Evolutionary conservation across 2,329 filamentous ascomycete species (phyloP).

Genomic region (Volutella citrinella): DNA sequence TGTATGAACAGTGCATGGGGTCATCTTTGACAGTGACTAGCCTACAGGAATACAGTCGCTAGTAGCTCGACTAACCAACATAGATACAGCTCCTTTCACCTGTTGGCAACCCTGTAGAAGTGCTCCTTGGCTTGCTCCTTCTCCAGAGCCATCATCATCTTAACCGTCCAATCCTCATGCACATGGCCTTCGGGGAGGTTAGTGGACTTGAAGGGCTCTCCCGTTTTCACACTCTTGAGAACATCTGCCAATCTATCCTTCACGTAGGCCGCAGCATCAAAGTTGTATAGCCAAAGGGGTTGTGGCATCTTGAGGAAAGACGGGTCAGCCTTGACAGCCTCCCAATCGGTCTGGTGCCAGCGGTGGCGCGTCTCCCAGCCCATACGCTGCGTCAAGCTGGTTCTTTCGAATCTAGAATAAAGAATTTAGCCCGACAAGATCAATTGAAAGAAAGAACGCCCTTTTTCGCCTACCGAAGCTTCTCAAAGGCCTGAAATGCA

Average conservation of each 20-base stretch:
- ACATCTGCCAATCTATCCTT: not conserved
- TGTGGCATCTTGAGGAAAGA: slow-evolving; percentile 1
- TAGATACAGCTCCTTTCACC: too few species aligned
- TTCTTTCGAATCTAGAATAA: slow-evolving; percentile 4
- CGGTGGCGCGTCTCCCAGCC: slow-evolving; percentile 3
- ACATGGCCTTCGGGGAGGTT: not conserved
- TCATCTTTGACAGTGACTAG: too few species aligned
- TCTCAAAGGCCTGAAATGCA: slow-evolving; percentile 1
- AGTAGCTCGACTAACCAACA: too few species aligned
- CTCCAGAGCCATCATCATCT: slow-evolving; percentile 4
- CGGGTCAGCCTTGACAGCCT: not conserved
- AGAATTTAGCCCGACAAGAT: too few species aligned
- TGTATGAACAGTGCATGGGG: too few species aligned
- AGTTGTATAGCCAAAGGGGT: slow-evolving; percentile 1
- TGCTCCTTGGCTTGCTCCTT: slow-evolving; percentile 1
- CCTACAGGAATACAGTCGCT: too few species aligned
- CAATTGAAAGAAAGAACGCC: too few species aligned
- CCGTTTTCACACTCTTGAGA: not conserved
- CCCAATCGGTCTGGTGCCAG: slow-evolving; percentile 5
- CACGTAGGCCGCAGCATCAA: not conserved
- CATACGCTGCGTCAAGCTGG: slow-evolving; percentile 4
- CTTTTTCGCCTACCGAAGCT: not conserved
- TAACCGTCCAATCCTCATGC: slow-evolving; percentile 3
- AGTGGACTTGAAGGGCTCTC: not conserved
- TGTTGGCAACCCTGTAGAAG: slow-evolving; percentile 1